These are phyloP conservation scores for Fraxinus floribunda DNA, from an alignment of 305 asterid genomes.

Conservation along the genomic window DNA sequence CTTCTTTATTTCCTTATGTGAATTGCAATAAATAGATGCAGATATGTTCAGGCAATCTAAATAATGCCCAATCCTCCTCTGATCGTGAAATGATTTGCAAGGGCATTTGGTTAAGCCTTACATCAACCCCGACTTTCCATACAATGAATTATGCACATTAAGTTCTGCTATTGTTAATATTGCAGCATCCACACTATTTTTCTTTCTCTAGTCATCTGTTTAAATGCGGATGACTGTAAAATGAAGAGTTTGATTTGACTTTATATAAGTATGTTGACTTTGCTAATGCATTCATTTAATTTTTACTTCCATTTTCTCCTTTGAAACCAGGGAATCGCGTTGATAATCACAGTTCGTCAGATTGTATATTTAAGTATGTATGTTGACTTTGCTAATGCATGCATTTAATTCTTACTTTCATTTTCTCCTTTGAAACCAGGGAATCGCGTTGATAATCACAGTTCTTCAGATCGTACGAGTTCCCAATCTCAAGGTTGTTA, in stretches of 20 bases:
- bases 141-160: background rate
- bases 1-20: background rate
- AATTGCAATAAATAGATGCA: background rate
- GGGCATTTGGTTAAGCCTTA: background rate
- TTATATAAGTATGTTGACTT: background rate
- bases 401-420: slow-evolving; percentile 9
- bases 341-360: slow-evolving; percentile 93
- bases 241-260: slow-evolving; percentile 16
- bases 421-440: slow-evolving; percentile 49
- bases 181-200: background rate
- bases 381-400: background rate
- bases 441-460: slow-evolving; percentile 87
- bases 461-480: slow-evolving; percentile 87
- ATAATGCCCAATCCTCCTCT: background rate
- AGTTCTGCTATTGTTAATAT: background rate
- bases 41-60: background rate
- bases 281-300: background rate
- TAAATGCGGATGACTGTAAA: background rate
- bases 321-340: slow-evolving; percentile 74
- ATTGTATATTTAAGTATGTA: slow-evolving; percentile 31
- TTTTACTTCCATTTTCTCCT: slow-evolving; percentile 12
- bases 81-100: background rate
- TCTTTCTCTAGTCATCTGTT: background rate
- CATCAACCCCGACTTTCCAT: background rate
- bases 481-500: slow-evolving; percentile 87